Evolutionary conservation across 768 basidiomycete genomes (phyloP).

Genomic region (Lactifluus volemus): DNA sequence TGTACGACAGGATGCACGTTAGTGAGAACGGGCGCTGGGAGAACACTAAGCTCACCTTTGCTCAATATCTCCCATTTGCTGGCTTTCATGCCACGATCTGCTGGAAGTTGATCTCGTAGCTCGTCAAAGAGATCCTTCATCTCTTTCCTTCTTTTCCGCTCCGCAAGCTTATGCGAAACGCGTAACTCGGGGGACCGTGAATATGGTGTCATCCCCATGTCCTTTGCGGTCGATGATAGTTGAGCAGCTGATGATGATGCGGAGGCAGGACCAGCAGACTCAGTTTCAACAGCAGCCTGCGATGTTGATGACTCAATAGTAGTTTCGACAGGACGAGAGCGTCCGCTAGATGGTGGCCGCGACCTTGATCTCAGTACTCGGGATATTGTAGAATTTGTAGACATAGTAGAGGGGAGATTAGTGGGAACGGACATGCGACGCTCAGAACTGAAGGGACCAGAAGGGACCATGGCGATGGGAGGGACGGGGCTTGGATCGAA

Average conservation of each 20-base stretch:
- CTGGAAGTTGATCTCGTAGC: constrained; percentile 84
- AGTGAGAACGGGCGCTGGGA: not conserved
- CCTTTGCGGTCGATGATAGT: constrained; percentile 28
- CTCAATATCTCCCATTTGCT: constrained; percentile 99
- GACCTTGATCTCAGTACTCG: constrained; percentile 47
- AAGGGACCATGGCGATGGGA: constrained; percentile 41
- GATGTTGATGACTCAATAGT: constrained; percentile 28
- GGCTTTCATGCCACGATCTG: constrained; percentile 89
- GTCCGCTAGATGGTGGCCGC: constrained; percentile 27
- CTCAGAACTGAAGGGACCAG: constrained; percentile 51
- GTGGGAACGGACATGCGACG: constrained; percentile 68
- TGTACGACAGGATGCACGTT: constrained; percentile 23
- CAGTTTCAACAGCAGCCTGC: constrained; percentile 5
- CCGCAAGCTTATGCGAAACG: constrained; percentile 94
- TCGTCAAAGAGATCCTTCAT: constrained; percentile 99
- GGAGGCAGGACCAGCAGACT: constrained; percentile 18
- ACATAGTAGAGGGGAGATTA: constrained; percentile 35
- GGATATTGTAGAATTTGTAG: constrained; percentile 35
- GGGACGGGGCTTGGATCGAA: constrained; percentile 37
- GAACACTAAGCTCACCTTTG: constrained; percentile 55
- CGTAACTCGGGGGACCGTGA: constrained; percentile 92
- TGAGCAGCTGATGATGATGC: constrained; percentile 27
- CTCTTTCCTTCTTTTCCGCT: constrained; percentile 93
- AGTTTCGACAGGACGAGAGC: constrained; percentile 33
- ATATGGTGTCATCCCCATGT: constrained; percentile 62